Evolutionary conservation across 495 filamentous ascomycete genomes (phyloP).

Genomic region (Parathielavia hyrcaniae): DNA sequence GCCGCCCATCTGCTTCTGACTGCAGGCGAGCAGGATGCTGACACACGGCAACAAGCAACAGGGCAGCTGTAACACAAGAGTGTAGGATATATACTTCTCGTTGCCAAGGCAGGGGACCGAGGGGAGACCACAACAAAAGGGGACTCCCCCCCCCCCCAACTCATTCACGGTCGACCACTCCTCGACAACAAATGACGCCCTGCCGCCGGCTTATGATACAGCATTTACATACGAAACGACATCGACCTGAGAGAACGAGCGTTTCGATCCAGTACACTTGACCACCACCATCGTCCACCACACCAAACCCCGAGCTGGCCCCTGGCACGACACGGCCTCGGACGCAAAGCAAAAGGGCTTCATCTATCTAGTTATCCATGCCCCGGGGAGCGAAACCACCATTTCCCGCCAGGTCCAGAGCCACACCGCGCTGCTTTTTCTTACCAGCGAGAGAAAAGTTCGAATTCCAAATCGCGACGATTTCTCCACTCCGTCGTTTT

Average conservation of each 20-base stretch:
- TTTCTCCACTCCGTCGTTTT: conserved; percentile 6
- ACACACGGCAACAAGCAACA: background rate
- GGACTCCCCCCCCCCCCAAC: too few relatives aligned
- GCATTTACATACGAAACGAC: conserved; percentile 18
- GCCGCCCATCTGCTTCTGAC: too few relatives aligned
- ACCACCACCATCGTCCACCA: background rate
- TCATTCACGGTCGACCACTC: background rate
- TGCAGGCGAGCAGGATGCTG: too few relatives aligned
- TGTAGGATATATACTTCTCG: conserved; percentile 15
- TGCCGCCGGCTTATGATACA: conserved; percentile 22
- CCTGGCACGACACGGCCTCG: too few relatives aligned
- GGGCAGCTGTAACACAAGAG: background rate
- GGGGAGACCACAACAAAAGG: too few relatives aligned
- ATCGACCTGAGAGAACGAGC: conserved; percentile 13
- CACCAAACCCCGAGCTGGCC: background rate
- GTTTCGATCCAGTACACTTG: conserved; percentile 10
- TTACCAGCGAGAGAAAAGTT: conserved; percentile 1
- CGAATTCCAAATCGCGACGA: conserved; percentile 4
- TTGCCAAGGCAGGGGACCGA: conserved; percentile 5
- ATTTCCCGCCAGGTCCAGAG: background rate
- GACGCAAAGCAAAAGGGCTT: background rate
- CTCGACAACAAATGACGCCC: background rate
- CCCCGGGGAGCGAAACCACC: background rate
- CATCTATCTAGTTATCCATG: conserved; percentile 1
- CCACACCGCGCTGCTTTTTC: background rate